Evolutionary conservation across 129 eudicot species (phyloP), one percentile per base, ranked within the genome.

Genomic region (Ambrosia trifida): DNA sequence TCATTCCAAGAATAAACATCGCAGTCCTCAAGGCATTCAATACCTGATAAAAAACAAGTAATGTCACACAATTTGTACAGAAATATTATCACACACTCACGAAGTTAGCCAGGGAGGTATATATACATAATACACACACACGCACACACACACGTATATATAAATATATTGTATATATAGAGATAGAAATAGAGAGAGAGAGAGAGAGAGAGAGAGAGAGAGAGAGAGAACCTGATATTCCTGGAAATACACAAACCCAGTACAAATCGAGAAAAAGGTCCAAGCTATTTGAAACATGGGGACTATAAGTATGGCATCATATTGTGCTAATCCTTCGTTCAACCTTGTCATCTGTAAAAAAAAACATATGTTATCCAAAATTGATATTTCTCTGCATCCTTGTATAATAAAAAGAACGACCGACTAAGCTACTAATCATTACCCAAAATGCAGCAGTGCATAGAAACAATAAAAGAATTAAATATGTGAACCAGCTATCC

Each of bases 391-490:
- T 11, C 64, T 51, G 66, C 45, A 62, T 33, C 30, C 43, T 43
- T 28, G n/a, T 13, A 58, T 10, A 66, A 24, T 8, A 24, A 63
- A 41, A 46, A 41, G 7, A 30, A 11, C 11, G 4, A 30, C 7
- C 11, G 10, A n/a, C 12, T 36, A 71, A 56, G 60, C 33, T 18
- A 43, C 28, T 47, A 38, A 59, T 28, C 31, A 56, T 90, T 87
- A 94, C 99, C 99, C 97, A 94, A 76, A 94, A 94, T 68, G 97
- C 99, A 74, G 99, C 97, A 33, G 99, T 90, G 77, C 93, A 87
- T 44, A 94, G 96, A 79, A 94, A 94, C 72, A 90, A 70, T 64
- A 94, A 77, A 78, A 94, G 89, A 88, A 90, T 89, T 36, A 93
- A 94, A 77, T 84, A 94, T 5, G 96, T 94, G 86, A 94, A 94